Percentiles rank a stretch among this genome's conserved stretches.
Evolutionary conservation across 352 stramenopile genomes (phyloP).

Genomic region (Globisporangium orthogonon): DNA sequence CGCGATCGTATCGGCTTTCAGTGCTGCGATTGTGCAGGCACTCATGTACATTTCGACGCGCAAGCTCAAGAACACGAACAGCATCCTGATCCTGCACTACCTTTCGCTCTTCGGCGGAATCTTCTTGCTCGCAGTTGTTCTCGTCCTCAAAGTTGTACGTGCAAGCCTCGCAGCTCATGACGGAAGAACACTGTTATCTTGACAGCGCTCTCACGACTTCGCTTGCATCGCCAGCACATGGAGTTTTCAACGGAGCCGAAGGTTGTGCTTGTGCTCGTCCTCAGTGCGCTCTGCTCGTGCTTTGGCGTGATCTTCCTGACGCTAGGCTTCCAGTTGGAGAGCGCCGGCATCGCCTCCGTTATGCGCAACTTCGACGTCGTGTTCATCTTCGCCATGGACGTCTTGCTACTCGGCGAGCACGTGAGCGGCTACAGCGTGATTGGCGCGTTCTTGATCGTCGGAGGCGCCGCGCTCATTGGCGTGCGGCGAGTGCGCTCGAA

Average conservation of each 20-base stretch:
- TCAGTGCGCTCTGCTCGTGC: constrained; percentile 37
- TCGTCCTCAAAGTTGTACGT: constrained; percentile 29
- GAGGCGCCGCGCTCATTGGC: constrained; percentile 42
- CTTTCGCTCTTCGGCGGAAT: constrained; percentile 28
- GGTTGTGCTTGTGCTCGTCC: constrained; percentile 36
- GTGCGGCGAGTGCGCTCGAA: constrained; percentile 26
- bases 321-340: constrained; percentile 49
- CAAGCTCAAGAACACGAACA: constrained; percentile 36
- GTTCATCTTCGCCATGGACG: constrained; percentile 55
- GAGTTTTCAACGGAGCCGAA: constrained; percentile 12
- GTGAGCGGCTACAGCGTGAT: constrained; percentile 57
- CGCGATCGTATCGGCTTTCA: constrained; percentile 32
- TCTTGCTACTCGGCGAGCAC: constrained; percentile 34
- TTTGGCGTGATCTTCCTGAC: constrained; percentile 52
- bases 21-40: constrained; percentile 38
- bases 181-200: no score
- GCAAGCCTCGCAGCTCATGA: no score
- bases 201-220: background rate
- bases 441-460: constrained; percentile 45
- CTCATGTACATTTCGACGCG: constrained; percentile 49
- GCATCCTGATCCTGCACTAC: constrained; percentile 32
- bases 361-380: constrained; percentile 72
- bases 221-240: constrained; percentile 7
- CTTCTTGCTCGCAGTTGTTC: constrained; percentile 20
- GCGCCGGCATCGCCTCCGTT: constrained; percentile 52